Evolutionary conservation across 169 alveolate species (phyloP).

Genomic region (Cryptosporidium xiaoi): DNA sequence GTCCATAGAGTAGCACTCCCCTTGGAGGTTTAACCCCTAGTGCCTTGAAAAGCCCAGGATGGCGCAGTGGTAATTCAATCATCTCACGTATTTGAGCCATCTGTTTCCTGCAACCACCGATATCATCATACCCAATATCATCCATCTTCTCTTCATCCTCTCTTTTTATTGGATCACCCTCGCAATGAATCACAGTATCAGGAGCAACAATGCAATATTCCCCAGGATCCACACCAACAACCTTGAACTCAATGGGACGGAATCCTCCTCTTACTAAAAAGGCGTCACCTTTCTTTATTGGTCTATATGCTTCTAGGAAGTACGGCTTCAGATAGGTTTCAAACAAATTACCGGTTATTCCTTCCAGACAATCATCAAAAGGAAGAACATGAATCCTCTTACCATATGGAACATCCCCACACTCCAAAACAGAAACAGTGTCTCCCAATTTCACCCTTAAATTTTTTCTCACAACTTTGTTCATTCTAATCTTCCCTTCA

Average conservation of each 20-base stretch:
- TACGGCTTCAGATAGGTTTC: conserved; percentile 98
- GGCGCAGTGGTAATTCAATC: conserved; percentile 99
- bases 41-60: conserved; percentile 98
- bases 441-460: conserved; percentile 98
- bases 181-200: conserved; percentile 93
- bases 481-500: conserved; percentile 96
- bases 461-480: conserved; percentile 96
- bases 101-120: conserved; percentile 99
- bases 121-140: conserved; percentile 99
- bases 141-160: conserved; percentile 99
- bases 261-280: conserved; percentile 99
- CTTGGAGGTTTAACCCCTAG: conserved; percentile 99
- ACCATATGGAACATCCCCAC: conserved; percentile 98
- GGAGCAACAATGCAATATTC: conserved; percentile 99
- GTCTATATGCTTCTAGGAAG: conserved; percentile 99
- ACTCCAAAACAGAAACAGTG: conserved; percentile 93
- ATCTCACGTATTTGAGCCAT: conserved; percentile 98
- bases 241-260: conserved; percentile 99
- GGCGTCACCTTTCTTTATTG: conserved; percentile 98
- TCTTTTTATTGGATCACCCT: conserved; percentile 99
- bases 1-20: conserved; percentile 99
- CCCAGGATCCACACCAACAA: conserved; percentile 99
- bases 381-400: conserved; percentile 98
- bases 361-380: conserved; percentile 98
- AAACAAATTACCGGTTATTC: conserved; percentile 97